These are phyloP conservation scores for Penstemon newberryi DNA, from an alignment of 257 asterid genomes.

Conservation along the genomic window DNA sequence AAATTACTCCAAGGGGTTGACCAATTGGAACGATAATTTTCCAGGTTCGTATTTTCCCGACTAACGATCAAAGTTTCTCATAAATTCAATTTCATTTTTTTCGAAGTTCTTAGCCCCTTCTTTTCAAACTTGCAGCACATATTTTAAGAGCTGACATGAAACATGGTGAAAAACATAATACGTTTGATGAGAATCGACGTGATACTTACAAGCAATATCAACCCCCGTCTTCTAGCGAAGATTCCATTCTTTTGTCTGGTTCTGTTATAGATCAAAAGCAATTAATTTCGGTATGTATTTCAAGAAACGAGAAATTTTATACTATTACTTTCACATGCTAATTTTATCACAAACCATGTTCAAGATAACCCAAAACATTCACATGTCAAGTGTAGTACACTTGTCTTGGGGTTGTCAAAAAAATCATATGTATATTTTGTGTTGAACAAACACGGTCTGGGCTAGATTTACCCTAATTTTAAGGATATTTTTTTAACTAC, in stretches of 20 bases:
- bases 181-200: conserved; percentile 79
- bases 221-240: conserved; percentile 41
- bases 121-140: conserved; percentile 51
- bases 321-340: no score
- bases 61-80: conserved; percentile 2
- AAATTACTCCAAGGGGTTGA: no score
- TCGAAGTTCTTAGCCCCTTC: neutral
- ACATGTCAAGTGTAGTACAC: neutral
- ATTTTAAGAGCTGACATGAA: conserved; percentile 93
- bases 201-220: conserved; percentile 65
- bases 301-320: conserved; percentile 4
- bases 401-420: no score
- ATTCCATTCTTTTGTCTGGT: conserved; percentile 37
- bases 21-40: conserved; percentile 77
- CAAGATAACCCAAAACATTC: neutral
- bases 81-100: conserved; percentile 4
- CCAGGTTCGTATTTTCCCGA: conserved; percentile 60
- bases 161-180: conserved; percentile 70
- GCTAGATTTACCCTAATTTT: neutral
- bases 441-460: no score
- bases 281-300: conserved; percentile 59
- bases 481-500: neutral
- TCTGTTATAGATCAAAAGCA: conserved; percentile 52
- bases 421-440: no score
- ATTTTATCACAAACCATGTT: no score